phyloP scores from a whole-genome alignment of 2,329 filamentous ascomycete genomes.

The Anisogramma anomala region DNA sequence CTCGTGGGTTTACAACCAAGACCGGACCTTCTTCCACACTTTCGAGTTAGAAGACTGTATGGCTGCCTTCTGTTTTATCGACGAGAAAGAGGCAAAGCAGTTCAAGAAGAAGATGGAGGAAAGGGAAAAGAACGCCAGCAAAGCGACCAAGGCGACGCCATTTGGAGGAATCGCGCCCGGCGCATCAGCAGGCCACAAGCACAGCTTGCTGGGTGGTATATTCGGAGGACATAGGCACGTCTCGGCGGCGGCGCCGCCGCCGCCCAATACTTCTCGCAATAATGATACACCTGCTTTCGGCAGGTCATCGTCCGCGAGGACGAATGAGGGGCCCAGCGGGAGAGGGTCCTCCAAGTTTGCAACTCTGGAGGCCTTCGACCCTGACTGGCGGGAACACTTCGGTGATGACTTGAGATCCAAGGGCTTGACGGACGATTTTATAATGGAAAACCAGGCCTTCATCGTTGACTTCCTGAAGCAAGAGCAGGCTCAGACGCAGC shows the following conservation, averaged over 20 bases:
- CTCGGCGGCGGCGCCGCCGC: constrained; percentile 44
- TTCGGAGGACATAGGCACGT: constrained; percentile 51
- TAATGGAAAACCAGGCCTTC: constrained; percentile 57
- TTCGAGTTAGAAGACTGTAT: constrained; percentile 92
- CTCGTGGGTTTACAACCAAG: constrained; percentile 87
- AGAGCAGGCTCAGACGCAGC: constrained; percentile 34
- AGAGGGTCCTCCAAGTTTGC: constrained; percentile 44
- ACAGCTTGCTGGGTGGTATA: constrained; percentile 45
- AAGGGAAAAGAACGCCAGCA: constrained; percentile 88
- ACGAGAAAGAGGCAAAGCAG: constrained; percentile 94
- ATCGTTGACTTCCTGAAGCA: constrained; percentile 53
- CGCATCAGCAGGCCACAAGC: constrained; percentile 28
- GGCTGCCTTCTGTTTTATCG: constrained; percentile 81
- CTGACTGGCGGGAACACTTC: constrained; percentile 53
- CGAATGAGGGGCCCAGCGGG: constrained; percentile 30
- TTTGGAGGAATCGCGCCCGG: constrained; percentile 47
- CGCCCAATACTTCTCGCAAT: constrained; percentile 43
- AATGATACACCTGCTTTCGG: neutral
- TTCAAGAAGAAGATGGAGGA: constrained; percentile 98
- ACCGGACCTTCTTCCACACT: constrained; percentile 93
- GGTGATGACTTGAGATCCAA: constrained; percentile 51
- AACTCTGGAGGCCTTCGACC: constrained; percentile 52
- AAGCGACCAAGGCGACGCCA: constrained; percentile 67
- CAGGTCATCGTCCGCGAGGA: constrained; percentile 19
- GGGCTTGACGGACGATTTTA: constrained; percentile 54